Conservation (phyloP, 2,329 filamentous ascomycete species). For the Scedosporium boydii region DNA sequence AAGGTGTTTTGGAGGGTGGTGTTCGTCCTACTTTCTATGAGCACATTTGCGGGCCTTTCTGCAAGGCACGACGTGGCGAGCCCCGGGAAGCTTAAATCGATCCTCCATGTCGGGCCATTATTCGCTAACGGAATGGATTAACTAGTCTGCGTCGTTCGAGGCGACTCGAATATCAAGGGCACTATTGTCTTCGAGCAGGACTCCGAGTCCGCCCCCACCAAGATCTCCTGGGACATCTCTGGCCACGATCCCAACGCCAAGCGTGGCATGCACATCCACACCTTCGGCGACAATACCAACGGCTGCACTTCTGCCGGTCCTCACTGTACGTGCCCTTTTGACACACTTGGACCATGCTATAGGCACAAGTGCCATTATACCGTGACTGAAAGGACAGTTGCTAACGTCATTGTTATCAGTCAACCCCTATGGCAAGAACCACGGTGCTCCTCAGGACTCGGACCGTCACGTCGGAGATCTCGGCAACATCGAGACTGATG, state of each 20-base stretch:
- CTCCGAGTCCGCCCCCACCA: constrained; percentile 72
- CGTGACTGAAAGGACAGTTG: neutral
- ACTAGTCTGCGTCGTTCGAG: constrained; percentile 89
- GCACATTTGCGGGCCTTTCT: constrained; percentile 5
- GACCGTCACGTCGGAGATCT: constrained; percentile 93
- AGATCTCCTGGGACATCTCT: constrained; percentile 82
- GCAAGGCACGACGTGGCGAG: neutral
- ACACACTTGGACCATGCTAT: constrained; percentile 8
- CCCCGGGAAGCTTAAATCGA: constrained; percentile 3
- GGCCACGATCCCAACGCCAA: constrained; percentile 91
- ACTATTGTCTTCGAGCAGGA: constrained; percentile 93
- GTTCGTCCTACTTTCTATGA: neutral
- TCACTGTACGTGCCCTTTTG: constrained; percentile 62
- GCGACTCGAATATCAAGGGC: constrained; percentile 91
- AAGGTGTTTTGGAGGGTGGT: neutral
- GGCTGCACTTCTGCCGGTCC: constrained; percentile 97
- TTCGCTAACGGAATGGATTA: constrained; percentile 1
- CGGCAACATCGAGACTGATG: constrained; percentile 95
- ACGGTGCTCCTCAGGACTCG: constrained; percentile 77
- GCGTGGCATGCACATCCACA: constrained; percentile 97
- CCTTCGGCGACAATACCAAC: constrained; percentile 99
- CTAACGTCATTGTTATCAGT: constrained; percentile 39
- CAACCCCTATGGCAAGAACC: constrained; percentile 89
- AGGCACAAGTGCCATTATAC: neutral
- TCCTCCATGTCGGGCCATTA: neutral